Conservation (phyloP, 768 basidiomycete genomes). For the Tylopilus rubrobrunneus region DNA sequence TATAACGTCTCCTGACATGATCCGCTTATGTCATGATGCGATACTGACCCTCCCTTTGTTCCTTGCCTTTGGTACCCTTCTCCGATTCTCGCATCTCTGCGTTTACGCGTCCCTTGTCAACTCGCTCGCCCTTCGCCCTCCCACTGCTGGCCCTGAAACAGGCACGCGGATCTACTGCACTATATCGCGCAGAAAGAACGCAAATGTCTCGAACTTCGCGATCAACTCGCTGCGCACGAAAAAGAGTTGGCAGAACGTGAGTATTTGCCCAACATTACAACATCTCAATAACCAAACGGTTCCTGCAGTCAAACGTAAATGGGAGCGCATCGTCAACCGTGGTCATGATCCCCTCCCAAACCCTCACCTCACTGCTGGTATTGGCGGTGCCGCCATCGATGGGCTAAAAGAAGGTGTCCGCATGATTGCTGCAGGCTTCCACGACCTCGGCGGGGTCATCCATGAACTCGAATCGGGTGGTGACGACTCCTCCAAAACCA, state of each 20-base stretch:
- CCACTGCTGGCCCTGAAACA: constrained; percentile 23
- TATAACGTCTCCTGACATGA: neutral
- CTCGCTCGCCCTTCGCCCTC: neutral
- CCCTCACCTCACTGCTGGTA: neutral
- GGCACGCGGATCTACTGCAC: constrained; percentile 76
- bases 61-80: neutral
- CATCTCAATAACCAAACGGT: neutral
- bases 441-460: constrained; percentile 27
- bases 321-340: constrained; percentile 74
- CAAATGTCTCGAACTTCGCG: constrained; percentile 75
- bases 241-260: constrained; percentile 62
- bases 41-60: neutral
- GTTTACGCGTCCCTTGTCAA: neutral
- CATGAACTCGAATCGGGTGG: constrained; percentile 3
- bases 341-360: constrained; percentile 30
- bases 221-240: constrained; percentile 70
- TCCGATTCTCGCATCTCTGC: neutral
- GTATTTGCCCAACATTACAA: constrained; percentile 14
- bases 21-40: neutral
- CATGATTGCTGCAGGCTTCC: constrained; percentile 48
- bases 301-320: constrained; percentile 67
- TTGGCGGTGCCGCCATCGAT: constrained; percentile 37
- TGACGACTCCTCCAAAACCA: neutral
- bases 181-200: constrained; percentile 87
- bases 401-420: constrained; percentile 65